Evolutionary conservation across 805 yeast species (phyloP), one percentile per base, ranked within the genome.

Genomic region (Jamesozyma spencerorum): DNA sequence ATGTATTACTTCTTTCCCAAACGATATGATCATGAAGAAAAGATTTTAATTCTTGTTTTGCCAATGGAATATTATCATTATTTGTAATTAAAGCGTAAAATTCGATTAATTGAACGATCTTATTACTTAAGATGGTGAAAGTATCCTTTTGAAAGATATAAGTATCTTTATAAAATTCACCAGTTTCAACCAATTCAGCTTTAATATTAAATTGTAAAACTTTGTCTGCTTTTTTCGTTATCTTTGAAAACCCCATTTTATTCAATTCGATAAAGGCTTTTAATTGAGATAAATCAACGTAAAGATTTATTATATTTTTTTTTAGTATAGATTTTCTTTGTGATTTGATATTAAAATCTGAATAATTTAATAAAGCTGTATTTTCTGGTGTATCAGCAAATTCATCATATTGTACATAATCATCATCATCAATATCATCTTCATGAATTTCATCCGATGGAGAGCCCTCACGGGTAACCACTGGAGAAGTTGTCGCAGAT

Each of bases 1-100:
- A 88, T 15, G 87, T 95, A 0, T 95, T 88, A 57, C 85, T 85
- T 62, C 97, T 75, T 63, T 88, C 97, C 94, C 95, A 90, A 15
- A 88, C 95, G 36, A 88, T 84, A 58, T 87, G 94, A 53, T 90
- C 97, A 44, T 95, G 74, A 47, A 90, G 64, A 46, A 71, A 76
- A 2, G 79, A 70, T 41, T 76, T 74, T 46, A 80, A 62, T 51
- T 77, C 83, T 3, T 69, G 59, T 48, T 64, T 71, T 27, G 78
- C 76, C 8, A 63, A 51, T 22, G 68, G 74, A 13, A 71, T 49
- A 36, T 54, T 53, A 18, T 51, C 44, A 34, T 47, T 47, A 47
- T 44, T 64, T 44, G 59, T 72, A 55, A 49, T 71, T 51, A 66
- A 59, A 2, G 86, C 79, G 54, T 76, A 83, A 28, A 72, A 64